Conservation (phyloP, 2,329 filamentous ascomycete species). For the Annulohypoxylon truncatum region DNA sequence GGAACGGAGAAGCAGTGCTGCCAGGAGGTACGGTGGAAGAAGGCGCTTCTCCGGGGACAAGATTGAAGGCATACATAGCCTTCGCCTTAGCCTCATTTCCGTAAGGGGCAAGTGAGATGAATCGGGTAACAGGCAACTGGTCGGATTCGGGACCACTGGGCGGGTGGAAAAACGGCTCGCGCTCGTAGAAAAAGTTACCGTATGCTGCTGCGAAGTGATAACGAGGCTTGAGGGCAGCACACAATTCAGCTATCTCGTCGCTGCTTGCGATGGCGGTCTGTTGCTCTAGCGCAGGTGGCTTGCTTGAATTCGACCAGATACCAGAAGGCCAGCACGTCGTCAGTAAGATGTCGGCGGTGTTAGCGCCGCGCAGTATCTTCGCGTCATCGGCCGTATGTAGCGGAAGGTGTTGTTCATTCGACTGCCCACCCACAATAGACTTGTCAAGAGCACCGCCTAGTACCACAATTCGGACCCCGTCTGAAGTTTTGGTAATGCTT, state of each 20-base stretch:
- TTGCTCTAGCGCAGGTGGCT: slow-evolving; percentile 65
- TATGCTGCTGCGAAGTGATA: slow-evolving; percentile 86
- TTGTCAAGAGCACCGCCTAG: slow-evolving; percentile 80
- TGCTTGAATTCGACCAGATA: slow-evolving; percentile 76
- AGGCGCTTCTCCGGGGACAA: slow-evolving; percentile 72
- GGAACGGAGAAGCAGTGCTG: slow-evolving; percentile 81
- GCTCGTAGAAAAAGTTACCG: slow-evolving; percentile 79
- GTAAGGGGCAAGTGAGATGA: slow-evolving; percentile 87
- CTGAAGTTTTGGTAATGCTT: slow-evolving; percentile 87
- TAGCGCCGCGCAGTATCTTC: slow-evolving; percentile 78
- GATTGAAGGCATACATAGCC: slow-evolving; percentile 80
- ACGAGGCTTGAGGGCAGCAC: slow-evolving; percentile 82
- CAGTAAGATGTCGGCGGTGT: slow-evolving; percentile 85
- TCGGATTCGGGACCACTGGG: slow-evolving; percentile 57
- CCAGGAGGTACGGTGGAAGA: slow-evolving; percentile 72
- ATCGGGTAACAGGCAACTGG: slow-evolving; percentile 77
- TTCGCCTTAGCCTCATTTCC: slow-evolving; percentile 83
- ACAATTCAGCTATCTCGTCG: slow-evolving; percentile 82
- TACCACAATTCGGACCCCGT: slow-evolving; percentile 87
- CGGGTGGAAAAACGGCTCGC: slow-evolving; percentile 89
- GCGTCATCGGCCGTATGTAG: slow-evolving; percentile 83
- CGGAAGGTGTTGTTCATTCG: slow-evolving; percentile 79
- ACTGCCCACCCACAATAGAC: slow-evolving; percentile 69
- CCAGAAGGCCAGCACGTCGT: slow-evolving; percentile 87
- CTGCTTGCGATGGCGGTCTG: slow-evolving; percentile 64